Conservation (phyloP, 106 monocot genomes). For the Chionographis japonica region DNA sequence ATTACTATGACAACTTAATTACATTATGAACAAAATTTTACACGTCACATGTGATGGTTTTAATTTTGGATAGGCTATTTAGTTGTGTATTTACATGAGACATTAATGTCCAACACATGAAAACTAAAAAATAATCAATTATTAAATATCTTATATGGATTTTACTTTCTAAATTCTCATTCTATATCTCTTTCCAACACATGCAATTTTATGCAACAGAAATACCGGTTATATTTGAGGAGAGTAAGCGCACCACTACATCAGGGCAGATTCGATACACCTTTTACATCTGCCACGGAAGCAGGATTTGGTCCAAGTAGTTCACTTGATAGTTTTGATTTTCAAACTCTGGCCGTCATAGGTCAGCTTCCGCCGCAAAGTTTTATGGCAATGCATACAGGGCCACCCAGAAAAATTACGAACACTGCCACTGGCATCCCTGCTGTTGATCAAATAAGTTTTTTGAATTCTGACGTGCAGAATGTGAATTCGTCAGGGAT, state of each 20-base stretch:
- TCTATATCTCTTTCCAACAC: too few relatives aligned
- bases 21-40: too few relatives aligned
- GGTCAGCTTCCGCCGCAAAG: constrained; percentile 14
- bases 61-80: too few relatives aligned
- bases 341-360: constrained; percentile 13
- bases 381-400: constrained; percentile 6
- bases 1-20: too few relatives aligned
- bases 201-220: constrained; percentile 10
- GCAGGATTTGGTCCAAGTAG: constrained; percentile 5
- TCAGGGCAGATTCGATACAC: constrained; percentile 10
- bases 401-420: constrained; percentile 5
- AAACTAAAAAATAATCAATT: too few relatives aligned
- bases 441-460: constrained; percentile 11
- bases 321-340: constrained; percentile 14
- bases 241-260: constrained; percentile 20
- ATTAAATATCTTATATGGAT: too few relatives aligned
- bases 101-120: too few relatives aligned
- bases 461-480: constrained; percentile 4
- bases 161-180: too few relatives aligned
- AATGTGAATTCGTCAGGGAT: constrained; percentile 7
- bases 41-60: too few relatives aligned
- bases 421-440: constrained; percentile 8
- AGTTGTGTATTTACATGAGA: too few relatives aligned
- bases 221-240: constrained; percentile 30
- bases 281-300: constrained; percentile 3